phyloP scores from a whole-genome alignment of 257 asterid genomes.

The Lycium ferocissimum region DNA sequence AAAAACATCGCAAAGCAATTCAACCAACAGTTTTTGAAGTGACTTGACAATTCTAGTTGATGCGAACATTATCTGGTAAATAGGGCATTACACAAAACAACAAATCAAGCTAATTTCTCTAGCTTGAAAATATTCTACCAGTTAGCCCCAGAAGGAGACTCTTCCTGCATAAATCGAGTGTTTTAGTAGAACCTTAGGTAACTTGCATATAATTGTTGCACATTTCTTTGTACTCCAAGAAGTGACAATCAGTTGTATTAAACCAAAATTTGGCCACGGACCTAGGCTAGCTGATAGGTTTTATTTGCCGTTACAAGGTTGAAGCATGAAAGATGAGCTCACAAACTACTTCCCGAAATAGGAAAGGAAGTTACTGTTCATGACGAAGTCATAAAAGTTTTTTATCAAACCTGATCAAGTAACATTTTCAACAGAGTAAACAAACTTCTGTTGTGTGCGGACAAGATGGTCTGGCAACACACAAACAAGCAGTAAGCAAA shows the following conservation, averaged over 20 bases:
- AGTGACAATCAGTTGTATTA: background rate
- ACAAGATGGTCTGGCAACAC: background rate
- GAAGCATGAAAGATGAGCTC: background rate
- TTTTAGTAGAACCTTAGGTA: background rate
- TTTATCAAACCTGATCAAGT: background rate
- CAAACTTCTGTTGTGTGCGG: background rate
- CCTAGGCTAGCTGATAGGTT: background rate
- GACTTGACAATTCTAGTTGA: background rate
- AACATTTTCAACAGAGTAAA: slow-evolving; percentile 6
- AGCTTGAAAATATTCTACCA: background rate
- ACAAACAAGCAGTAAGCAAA: background rate
- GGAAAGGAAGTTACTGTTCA: background rate
- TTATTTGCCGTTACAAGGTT: background rate
- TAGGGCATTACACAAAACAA: background rate
- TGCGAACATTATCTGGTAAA: background rate
- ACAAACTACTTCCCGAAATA: background rate
- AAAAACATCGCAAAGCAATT: background rate
- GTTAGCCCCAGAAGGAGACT: background rate
- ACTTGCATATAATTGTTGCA: background rate
- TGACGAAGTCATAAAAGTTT: background rate
- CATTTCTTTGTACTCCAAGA: background rate
- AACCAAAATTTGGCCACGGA: background rate
- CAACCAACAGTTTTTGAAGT: background rate
- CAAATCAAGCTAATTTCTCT: background rate
- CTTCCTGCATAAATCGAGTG: background rate